phyloP scores from a whole-genome alignment of 306 rosid genomes.

The Quercus engelmannii region DNA sequence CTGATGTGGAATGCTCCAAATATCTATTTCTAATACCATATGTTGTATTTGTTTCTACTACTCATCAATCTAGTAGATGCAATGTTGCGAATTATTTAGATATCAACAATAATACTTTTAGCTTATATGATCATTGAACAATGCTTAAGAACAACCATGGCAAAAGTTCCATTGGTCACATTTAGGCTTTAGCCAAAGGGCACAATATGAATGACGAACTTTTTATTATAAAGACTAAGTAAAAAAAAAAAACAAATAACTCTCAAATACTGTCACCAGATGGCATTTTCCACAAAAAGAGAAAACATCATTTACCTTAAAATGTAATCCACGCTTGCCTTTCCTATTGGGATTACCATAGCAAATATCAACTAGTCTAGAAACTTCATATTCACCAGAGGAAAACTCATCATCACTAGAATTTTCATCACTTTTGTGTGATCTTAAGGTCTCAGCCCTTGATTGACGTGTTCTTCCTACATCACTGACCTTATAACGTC shows the following conservation, averaged over 20 bases:
- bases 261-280: neutral
- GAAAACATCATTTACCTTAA: slow-evolving; percentile 52
- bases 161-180: neutral
- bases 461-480: slow-evolving; percentile 22
- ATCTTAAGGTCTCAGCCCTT: slow-evolving; percentile 28
- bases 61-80: neutral
- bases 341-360: slow-evolving; percentile 71
- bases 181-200: neutral
- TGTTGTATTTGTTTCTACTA: neutral
- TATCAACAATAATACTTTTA: neutral
- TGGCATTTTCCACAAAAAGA: neutral
- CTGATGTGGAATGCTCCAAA: too few species aligned
- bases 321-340: slow-evolving; percentile 55
- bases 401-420: slow-evolving; percentile 26
- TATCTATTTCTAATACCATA: too few species aligned
- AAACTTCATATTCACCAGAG: slow-evolving; percentile 55
- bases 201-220: neutral
- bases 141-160: neutral
- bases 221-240: neutral
- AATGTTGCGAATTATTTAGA: neutral
- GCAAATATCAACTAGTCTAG: slow-evolving; percentile 68
- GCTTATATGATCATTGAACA: neutral
- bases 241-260: neutral
- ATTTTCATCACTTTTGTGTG: slow-evolving; percentile 13
- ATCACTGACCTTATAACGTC: slow-evolving; percentile 35